Conservation (phyloP, 2,329 filamentous ascomycete genomes). For the Pseudonectria buxi region DNA sequence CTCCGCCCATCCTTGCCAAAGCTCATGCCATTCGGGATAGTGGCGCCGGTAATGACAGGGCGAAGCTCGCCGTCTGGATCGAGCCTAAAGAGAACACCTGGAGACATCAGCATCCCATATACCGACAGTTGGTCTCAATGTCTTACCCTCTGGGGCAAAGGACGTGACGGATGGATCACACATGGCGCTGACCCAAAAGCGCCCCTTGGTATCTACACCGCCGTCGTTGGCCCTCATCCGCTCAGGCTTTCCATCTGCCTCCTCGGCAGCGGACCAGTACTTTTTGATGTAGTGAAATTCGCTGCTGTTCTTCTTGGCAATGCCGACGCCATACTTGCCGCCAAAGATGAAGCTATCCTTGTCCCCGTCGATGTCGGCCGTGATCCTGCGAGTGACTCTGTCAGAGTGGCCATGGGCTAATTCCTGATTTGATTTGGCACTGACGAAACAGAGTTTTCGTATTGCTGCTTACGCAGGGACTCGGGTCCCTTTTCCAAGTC, state of each 20-base stretch:
- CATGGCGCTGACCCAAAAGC: slow-evolving; percentile 11
- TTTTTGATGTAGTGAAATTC: slow-evolving; percentile 1
- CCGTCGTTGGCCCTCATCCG: slow-evolving; percentile 13
- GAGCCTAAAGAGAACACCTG: slow-evolving; percentile 8
- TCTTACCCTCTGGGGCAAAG: slow-evolving; percentile 7
- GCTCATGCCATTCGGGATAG: slow-evolving; percentile 12
- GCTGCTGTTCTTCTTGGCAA: slow-evolving; percentile 6
- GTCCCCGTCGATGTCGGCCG: slow-evolving; percentile 5
- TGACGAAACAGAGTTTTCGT: slow-evolving; percentile 11
- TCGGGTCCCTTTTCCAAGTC: slow-evolving; percentile 7
- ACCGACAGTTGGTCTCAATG: no score
- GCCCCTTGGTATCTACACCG: slow-evolving; percentile 9
- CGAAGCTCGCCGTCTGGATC: slow-evolving; percentile 7
- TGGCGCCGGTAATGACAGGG: slow-evolving; percentile 6
- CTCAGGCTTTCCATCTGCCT: slow-evolving; percentile 4
- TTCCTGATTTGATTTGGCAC: neutral
- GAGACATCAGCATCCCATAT: no score
- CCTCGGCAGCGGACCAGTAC: slow-evolving; percentile 9
- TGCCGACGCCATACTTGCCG: slow-evolving; percentile 11
- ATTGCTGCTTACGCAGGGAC: slow-evolving; percentile 6
- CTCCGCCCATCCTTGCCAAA: slow-evolving; percentile 10
- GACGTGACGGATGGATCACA: slow-evolving; percentile 8
- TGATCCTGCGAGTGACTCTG: slow-evolving; percentile 4
- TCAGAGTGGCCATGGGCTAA: neutral
- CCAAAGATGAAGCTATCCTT: slow-evolving; percentile 12